Conservation (phyloP, 2,329 filamentous ascomycete genomes). For the Exophiala oligosperma region DNA sequence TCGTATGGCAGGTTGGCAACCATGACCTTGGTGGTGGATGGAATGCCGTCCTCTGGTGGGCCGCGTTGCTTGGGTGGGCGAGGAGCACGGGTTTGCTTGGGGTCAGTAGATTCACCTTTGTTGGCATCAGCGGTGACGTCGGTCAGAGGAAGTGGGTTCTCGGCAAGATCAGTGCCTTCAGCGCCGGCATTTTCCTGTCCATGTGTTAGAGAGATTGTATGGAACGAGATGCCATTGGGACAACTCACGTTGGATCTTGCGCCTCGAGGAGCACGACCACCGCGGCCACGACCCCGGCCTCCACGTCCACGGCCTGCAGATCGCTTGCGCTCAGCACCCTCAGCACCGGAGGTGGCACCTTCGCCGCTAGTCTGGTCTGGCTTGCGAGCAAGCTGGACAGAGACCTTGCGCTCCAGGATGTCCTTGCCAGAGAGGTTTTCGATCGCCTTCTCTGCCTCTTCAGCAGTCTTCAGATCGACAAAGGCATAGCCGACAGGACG, state of each 20-base stretch:
- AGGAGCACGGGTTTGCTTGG: conserved; percentile 47
- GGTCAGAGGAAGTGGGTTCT: conserved; percentile 56
- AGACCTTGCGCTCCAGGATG: conserved; percentile 98
- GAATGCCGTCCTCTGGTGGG: conserved; percentile 92
- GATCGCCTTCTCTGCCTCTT: conserved; percentile 94
- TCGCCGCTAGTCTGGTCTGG: conserved; percentile 79
- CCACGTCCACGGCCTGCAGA: conserved; percentile 60
- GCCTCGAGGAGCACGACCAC: conserved; percentile 65
- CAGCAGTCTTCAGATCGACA: conserved; percentile 92
- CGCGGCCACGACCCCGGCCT: conserved; percentile 60
- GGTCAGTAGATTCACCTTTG: conserved; percentile 35
- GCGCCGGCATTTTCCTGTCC: conserved; percentile 31
- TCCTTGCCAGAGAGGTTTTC: conserved; percentile 94
- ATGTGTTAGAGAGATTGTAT: conserved; percentile 4
- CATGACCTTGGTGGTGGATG: conserved; percentile 99
- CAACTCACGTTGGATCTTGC: conserved; percentile 22
- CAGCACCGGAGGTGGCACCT: conserved; percentile 68
- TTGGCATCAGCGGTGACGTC: conserved; percentile 56
- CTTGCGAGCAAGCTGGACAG: conserved; percentile 97
- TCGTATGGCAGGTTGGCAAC: conserved; percentile 99
- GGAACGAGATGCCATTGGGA: not conserved
- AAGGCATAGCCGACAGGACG: conserved; percentile 98
- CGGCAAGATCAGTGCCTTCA: conserved; percentile 48
- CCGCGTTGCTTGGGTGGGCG: conserved; percentile 78
- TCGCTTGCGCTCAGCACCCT: conserved; percentile 59